A percentile compares a stretch with the other conserved stretches of the same genome.
Conservation (phyloP, 805 yeast species). For the Wickerhamomyces xylosicus region DNA sequence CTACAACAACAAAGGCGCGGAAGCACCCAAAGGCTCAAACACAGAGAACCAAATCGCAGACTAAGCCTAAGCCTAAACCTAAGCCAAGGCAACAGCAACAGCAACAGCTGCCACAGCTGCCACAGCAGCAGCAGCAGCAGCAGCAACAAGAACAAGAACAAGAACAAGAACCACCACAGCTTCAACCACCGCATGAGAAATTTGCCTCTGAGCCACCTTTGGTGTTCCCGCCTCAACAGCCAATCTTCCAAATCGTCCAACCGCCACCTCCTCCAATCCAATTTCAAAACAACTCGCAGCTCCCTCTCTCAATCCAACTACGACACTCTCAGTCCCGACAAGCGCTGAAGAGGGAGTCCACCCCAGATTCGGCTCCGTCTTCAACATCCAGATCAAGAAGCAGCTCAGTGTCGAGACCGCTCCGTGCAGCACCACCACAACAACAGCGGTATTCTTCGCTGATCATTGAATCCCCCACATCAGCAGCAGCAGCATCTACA, state of each 20-base stretch:
- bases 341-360: no score
- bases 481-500: constrained; percentile 3
- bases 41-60: no score
- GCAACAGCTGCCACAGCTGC: constrained; percentile 1
- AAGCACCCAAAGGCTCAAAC: no score
- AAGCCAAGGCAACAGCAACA: not conserved
- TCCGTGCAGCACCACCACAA: constrained; percentile 7
- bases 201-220: no score
- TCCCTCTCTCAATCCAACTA: no score
- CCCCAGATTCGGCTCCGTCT: no score
- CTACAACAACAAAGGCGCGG: not conserved
- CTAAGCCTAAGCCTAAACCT: no score
- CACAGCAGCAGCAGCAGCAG: not conserved
- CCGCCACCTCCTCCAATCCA: constrained; percentile 3
- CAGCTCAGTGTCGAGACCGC: constrained; percentile 1
- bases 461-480: not conserved
- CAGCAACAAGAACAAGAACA: constrained; percentile 1
- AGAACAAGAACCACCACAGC: constrained; percentile 4
- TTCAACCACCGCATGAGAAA: constrained; percentile 2
- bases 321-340: no score
- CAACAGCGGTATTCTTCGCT: constrained; percentile 1
- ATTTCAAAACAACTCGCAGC: no score
- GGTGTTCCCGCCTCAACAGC: no score
- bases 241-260: constrained; percentile 3
- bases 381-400: no score